phyloP scores from a whole-genome alignment of 1,284 basidiomycete genomes.

The Boletus mariae region DNA sequence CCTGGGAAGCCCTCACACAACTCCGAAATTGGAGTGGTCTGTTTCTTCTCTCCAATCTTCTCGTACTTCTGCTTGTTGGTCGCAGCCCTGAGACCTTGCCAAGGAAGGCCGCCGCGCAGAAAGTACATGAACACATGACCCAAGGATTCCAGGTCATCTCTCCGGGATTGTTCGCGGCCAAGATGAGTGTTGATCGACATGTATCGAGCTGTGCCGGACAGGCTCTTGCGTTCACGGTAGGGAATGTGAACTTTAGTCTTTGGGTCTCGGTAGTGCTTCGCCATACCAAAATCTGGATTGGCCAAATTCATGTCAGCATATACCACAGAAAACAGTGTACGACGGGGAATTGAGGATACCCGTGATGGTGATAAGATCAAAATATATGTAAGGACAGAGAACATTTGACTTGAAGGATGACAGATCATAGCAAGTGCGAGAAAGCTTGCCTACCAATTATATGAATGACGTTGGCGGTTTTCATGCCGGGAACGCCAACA shows the following conservation, averaged over 20 bases:
- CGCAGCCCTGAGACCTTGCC: conserved; percentile 93
- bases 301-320: conserved; percentile 9
- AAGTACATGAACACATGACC: conserved; percentile 99
- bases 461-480: conserved; percentile 86
- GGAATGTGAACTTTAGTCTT: conserved; percentile 98
- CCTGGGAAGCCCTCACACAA: conserved; percentile 96
- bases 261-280: conserved; percentile 98
- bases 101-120: conserved; percentile 87
- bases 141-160: conserved; percentile 91
- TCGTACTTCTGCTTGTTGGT: conserved; percentile 99
- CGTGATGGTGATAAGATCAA: conserved; percentile 1
- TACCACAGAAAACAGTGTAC: conserved; percentile 5
- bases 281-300: conserved; percentile 88
- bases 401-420: not conserved
- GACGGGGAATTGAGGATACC: not conserved
- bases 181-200: conserved; percentile 99
- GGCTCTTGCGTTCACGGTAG: conserved; percentile 96
- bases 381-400: conserved; percentile 1
- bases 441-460: conserved; percentile 68
- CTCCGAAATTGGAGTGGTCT: conserved; percentile 89
- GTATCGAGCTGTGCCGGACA: conserved; percentile 97
- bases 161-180: conserved; percentile 85
- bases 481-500: conserved; percentile 91
- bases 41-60: conserved; percentile 98
- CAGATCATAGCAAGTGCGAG: conserved; percentile 1